These are phyloP conservation scores for Xylariomycetidae sp. DNA, from an alignment of 2,329 filamentous ascomycete genomes.

Conservation along the genomic window DNA sequence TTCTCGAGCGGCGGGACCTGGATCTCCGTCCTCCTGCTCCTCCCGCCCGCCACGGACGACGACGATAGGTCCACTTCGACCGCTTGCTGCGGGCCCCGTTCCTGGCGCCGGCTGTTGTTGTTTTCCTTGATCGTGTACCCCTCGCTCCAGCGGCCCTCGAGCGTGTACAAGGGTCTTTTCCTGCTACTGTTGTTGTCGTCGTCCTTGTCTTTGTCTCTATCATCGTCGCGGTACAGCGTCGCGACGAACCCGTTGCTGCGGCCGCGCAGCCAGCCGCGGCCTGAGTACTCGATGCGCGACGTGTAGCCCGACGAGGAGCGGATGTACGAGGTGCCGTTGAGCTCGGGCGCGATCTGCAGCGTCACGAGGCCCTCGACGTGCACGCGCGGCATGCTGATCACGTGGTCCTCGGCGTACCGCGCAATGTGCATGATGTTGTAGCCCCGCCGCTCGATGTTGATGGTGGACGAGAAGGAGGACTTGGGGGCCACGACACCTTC, in stretches of 20 bases:
- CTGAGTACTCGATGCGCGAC: constrained; percentile 86
- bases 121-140: constrained; percentile 69
- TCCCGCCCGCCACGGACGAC: no score
- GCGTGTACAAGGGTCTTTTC: constrained; percentile 73
- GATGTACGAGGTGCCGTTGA: constrained; percentile 82
- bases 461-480: constrained; percentile 88
- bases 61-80: constrained; percentile 58
- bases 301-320: constrained; percentile 82
- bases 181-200: no score
- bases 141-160: constrained; percentile 87
- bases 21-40: constrained; percentile 69
- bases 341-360: constrained; percentile 82
- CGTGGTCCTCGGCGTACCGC: constrained; percentile 46
- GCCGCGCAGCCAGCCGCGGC: constrained; percentile 89
- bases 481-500: constrained; percentile 95
- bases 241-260: constrained; percentile 92
- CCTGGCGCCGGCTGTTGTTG: no score
- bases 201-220: no score
- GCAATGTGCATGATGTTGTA: constrained; percentile 74
- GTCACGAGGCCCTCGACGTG: constrained; percentile 93
- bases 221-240: constrained; percentile 64
- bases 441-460: constrained; percentile 91
- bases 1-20: constrained; percentile 66
- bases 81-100: no score
- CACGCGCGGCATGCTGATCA: constrained; percentile 85